A percentile compares a stretch with the other conserved stretches of the same genome.
phyloP scores from a whole-genome alignment of 768 basidiomycete species.

The Russula olivacea region DNA sequence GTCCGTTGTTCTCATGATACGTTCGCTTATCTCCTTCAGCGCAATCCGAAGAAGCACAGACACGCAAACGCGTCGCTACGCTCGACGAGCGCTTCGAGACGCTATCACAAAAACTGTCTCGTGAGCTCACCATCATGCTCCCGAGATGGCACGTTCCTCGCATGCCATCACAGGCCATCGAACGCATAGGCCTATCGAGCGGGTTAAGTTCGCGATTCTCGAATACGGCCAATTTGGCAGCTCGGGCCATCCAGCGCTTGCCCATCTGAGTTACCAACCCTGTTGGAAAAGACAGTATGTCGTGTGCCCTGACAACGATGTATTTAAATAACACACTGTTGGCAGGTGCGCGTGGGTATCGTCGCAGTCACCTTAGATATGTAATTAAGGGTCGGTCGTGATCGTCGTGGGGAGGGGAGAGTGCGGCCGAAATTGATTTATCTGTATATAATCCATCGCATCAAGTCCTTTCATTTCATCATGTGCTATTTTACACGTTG shows the following conservation, averaged over 20 bases:
- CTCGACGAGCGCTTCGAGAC: conserved; percentile 18
- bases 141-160: neutral
- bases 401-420: too few relatives aligned
- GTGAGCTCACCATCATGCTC: neutral
- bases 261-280: neutral
- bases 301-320: neutral
- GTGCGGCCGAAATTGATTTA: neutral
- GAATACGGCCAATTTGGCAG: conserved; percentile 3
- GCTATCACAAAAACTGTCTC: conserved; percentile 9
- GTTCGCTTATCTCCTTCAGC: neutral
- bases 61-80: neutral
- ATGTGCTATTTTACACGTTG: neutral
- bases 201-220: conserved; percentile 13
- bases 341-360: neutral
- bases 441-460: neutral
- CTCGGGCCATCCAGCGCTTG: conserved; percentile 3
- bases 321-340: neutral
- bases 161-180: conserved; percentile 3
- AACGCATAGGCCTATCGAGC: neutral
- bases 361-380: too few relatives aligned
- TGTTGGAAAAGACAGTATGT: neutral
- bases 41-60: conserved; percentile 12
- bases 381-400: too few relatives aligned
- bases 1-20: neutral
- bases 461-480: too few relatives aligned